phyloP scores from a whole-genome alignment of 371 early-diverging fungal species.

The Phascolomyces articulosus region DNA sequence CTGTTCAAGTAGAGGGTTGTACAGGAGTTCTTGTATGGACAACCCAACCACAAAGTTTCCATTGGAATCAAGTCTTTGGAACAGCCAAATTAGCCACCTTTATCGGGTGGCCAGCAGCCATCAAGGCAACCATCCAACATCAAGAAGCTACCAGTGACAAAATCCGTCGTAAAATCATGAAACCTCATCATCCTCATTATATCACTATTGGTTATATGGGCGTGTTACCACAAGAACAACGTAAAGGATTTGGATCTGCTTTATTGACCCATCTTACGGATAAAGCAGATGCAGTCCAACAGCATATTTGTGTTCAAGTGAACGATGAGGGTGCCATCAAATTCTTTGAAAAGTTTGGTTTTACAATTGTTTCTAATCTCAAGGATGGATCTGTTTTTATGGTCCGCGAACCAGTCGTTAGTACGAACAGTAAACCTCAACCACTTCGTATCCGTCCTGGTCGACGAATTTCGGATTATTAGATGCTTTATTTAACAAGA shows the following conservation, averaged over 20 bases:
- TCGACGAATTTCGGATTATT: slow-evolving; percentile 34
- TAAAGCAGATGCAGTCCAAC: slow-evolving; percentile 77
- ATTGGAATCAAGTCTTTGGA: slow-evolving; percentile 30
- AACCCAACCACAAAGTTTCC: slow-evolving; percentile 26
- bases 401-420: slow-evolving; percentile 33
- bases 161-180: slow-evolving; percentile 35
- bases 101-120: slow-evolving; percentile 37
- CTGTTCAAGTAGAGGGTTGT: slow-evolving; percentile 50
- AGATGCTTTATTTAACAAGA: background rate
- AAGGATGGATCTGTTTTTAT: slow-evolving; percentile 24
- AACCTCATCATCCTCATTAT: slow-evolving; percentile 24
- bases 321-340: slow-evolving; percentile 88
- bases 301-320: slow-evolving; percentile 79
- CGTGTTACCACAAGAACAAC: slow-evolving; percentile 46
- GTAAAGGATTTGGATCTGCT: slow-evolving; percentile 43
- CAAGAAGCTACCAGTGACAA: slow-evolving; percentile 36
- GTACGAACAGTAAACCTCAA: slow-evolving; percentile 9
- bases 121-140: slow-evolving; percentile 32
- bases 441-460: slow-evolving; percentile 44
- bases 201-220: slow-evolving; percentile 45
- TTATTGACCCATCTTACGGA: slow-evolving; percentile 37
- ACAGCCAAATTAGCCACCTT: slow-evolving; percentile 35
- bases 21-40: slow-evolving; percentile 52
- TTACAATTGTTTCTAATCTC: slow-evolving; percentile 26
- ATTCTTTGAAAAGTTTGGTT: slow-evolving; percentile 51